These are phyloP conservation scores for Ailanthus altissimus DNA, from an alignment of 345 rosid species.

Conservation along the genomic window DNA sequence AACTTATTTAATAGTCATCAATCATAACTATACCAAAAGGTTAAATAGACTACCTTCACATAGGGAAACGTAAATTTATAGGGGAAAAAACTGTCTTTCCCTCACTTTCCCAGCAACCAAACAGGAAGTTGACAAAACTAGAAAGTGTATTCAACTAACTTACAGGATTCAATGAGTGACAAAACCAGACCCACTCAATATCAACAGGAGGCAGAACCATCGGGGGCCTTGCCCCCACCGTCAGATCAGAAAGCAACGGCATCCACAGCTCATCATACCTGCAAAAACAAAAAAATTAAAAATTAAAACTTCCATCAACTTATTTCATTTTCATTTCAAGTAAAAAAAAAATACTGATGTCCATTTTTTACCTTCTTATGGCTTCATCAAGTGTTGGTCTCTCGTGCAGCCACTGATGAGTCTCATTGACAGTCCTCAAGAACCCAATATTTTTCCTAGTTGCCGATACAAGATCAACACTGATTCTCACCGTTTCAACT, in stretches of 20 bases:
- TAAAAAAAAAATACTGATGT: neutral
- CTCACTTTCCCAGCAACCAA: constrained; percentile 33
- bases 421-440: constrained; percentile 58
- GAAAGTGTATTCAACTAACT: constrained; percentile 9
- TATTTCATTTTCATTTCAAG: neutral
- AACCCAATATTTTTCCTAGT: constrained; percentile 60
- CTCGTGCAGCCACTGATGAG: constrained; percentile 71
- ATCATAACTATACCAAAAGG: neutral
- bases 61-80: too few relatives aligned
- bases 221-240: constrained; percentile 59
- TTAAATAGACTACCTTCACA: neutral
- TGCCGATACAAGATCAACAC: constrained; percentile 71
- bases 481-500: constrained; percentile 42
- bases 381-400: constrained; percentile 55
- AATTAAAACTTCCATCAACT: constrained; percentile 7
- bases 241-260: constrained; percentile 85
- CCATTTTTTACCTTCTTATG: constrained; percentile 55
- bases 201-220: constrained; percentile 85
- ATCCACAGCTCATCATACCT: constrained; percentile 96
- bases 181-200: constrained; percentile 97
- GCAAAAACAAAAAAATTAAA: neutral
- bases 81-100: neutral
- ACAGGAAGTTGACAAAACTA: constrained; percentile 13
- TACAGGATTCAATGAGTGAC: constrained; percentile 88
- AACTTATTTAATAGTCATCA: neutral